phyloP scores from a whole-genome alignment of 768 basidiomycete genomes.

The Amanita inopinata region DNA sequence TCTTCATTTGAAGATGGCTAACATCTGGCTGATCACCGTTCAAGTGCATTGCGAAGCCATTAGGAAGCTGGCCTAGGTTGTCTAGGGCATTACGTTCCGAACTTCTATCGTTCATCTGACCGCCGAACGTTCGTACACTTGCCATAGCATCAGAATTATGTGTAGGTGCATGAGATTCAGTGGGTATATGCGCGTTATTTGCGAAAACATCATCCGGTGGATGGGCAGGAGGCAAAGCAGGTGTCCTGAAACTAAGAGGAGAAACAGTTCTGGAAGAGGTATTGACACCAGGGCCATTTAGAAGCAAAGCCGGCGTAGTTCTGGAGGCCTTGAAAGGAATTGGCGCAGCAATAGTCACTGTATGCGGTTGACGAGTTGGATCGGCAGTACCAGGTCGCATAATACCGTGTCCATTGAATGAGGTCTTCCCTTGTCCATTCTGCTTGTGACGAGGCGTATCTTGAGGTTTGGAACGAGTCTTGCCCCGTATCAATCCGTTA shows the following conservation, averaged over 20 bases:
- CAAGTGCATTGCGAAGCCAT: too few relatives aligned
- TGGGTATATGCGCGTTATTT: slow-evolving; percentile 23
- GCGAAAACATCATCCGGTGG: slow-evolving; percentile 6
- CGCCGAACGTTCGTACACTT: slow-evolving; percentile 2
- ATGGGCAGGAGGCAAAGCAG: slow-evolving; percentile 11
- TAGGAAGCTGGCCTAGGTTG: too few relatives aligned
- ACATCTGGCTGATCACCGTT: too few relatives aligned
- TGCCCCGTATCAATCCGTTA: slow-evolving; percentile 3
- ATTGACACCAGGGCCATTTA: slow-evolving; percentile 13
- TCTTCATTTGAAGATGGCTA: too few relatives aligned
- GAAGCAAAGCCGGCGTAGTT: slow-evolving; percentile 10
- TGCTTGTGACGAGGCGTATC: slow-evolving; percentile 12
- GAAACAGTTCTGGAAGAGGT: slow-evolving; percentile 11
- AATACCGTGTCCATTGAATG: slow-evolving; percentile 7
- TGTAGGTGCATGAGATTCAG: slow-evolving; percentile 1
- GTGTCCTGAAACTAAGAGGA: slow-evolving; percentile 15
- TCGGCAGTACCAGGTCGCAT: slow-evolving; percentile 21
- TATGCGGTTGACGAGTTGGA: slow-evolving; percentile 19
- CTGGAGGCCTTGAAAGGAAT: slow-evolving; percentile 6
- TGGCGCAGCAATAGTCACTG: slow-evolving; percentile 1
- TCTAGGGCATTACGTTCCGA: too few relatives aligned
- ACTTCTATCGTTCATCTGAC: slow-evolving; percentile 1
- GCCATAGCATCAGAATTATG: not conserved
- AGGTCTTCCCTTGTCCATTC: slow-evolving; percentile 5
- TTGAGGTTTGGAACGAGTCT: slow-evolving; percentile 2